These are phyloP conservation scores for Penicillium odoratum DNA, from an alignment of 495 filamentous ascomycete genomes.

Conservation along the genomic window DNA sequence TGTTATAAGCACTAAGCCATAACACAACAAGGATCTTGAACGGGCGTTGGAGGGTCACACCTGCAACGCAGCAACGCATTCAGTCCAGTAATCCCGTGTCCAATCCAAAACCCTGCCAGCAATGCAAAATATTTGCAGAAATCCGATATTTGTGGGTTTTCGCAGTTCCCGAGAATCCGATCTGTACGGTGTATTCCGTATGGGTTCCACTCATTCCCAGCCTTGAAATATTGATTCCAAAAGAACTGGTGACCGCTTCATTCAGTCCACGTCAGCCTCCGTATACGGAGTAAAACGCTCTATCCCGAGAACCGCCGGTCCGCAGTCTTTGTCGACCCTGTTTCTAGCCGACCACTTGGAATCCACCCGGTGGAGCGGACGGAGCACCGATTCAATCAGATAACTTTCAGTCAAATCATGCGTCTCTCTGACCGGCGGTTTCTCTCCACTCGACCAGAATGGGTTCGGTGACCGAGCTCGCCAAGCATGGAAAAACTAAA, in stretches of 20 bases:
- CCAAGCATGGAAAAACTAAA: slow-evolving; percentile 17
- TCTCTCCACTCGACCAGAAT: slow-evolving; percentile 19
- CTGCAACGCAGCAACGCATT: too few species aligned
- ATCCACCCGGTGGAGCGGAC: slow-evolving; percentile 25
- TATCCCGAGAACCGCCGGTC: slow-evolving; percentile 4
- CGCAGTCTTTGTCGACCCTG: background rate
- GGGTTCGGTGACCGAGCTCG: slow-evolving; percentile 14
- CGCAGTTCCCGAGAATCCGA: background rate
- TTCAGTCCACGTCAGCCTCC: slow-evolving; percentile 1
- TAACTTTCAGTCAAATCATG: slow-evolving; percentile 29
- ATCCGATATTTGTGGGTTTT: background rate
- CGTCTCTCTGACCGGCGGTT: slow-evolving; percentile 9
- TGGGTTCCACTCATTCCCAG: background rate
- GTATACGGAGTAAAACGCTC: background rate
- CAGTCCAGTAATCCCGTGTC: too few species aligned
- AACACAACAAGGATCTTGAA: too few species aligned
- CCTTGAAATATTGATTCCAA: background rate
- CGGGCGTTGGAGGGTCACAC: too few species aligned
- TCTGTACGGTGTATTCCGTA: background rate
- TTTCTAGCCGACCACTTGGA: slow-evolving; percentile 9
- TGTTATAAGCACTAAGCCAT: too few species aligned
- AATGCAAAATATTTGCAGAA: background rate
- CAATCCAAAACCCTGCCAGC: background rate
- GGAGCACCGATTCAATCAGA: slow-evolving; percentile 34
- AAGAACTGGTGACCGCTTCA: background rate